A percentile compares a stretch with the other conserved stretches of the same genome.
phyloP scores from a whole-genome alignment of 495 filamentous ascomycete genomes.

The Staphylotrichum tortipilum region DNA sequence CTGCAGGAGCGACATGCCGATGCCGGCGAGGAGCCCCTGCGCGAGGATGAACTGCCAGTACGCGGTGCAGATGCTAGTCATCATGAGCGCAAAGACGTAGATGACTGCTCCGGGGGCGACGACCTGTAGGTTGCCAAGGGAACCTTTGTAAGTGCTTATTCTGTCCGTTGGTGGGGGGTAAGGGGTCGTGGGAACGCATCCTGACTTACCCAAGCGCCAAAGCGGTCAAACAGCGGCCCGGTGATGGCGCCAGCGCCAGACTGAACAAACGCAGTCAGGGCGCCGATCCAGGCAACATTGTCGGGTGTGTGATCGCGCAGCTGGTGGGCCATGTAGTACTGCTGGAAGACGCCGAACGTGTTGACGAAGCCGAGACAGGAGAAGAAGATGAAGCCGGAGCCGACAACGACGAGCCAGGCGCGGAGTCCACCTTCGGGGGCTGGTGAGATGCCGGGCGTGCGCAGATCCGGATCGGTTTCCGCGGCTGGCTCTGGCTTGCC shows the following conservation, averaged over 20 bases:
- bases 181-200: too few relatives aligned
- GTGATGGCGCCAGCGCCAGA: conserved; percentile 38
- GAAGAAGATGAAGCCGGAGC: conserved; percentile 31
- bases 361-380: conserved; percentile 53
- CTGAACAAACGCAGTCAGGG: conserved; percentile 39
- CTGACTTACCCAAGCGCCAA: conserved; percentile 38
- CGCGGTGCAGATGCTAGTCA: conserved; percentile 47
- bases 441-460: neutral
- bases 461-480: too few relatives aligned
- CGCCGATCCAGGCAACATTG: conserved; percentile 54
- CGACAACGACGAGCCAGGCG: conserved; percentile 22
- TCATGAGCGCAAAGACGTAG: conserved; percentile 42
- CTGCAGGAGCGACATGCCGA: conserved; percentile 40
- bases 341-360: conserved; percentile 52
- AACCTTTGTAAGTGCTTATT: too few relatives aligned
- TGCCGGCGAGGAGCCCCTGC: conserved; percentile 49
- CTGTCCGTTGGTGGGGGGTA: too few relatives aligned
- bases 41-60: conserved; percentile 58
- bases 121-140: too few relatives aligned
- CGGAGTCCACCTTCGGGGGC: conserved; percentile 20
- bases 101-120: conserved; percentile 26
- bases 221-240: conserved; percentile 47
- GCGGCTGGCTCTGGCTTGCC: too few relatives aligned
- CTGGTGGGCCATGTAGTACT: conserved; percentile 49
- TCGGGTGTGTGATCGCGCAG: conserved; percentile 40